phyloP scores from a whole-genome alignment of 768 basidiomycete genomes.

The Sistotremastrum niveocremeum region DNA sequence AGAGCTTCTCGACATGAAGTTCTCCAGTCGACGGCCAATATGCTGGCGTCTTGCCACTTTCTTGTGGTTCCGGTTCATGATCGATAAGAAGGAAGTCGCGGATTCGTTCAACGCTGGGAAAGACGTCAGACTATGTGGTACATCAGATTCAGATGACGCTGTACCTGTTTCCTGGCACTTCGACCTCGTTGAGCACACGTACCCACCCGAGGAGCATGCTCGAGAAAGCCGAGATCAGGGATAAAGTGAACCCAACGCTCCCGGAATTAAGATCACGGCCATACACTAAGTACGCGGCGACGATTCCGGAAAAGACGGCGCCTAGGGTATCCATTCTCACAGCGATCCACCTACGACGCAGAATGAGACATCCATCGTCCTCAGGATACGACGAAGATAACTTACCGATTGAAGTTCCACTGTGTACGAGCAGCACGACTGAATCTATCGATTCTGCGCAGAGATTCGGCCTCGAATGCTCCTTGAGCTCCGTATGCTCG shows the following conservation, averaged over 20 bases:
- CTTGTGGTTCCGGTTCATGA: constrained; percentile 18
- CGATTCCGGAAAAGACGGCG: constrained; percentile 19
- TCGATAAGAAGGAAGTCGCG: constrained; percentile 25
- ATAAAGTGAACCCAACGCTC: constrained; percentile 5
- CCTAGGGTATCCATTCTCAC: constrained; percentile 26
- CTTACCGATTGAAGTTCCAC: constrained; percentile 16
- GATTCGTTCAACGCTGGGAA: constrained; percentile 18
- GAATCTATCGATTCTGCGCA: constrained; percentile 20
- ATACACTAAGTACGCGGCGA: constrained; percentile 20
- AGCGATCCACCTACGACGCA: constrained; percentile 13
- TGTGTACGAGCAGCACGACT: constrained; percentile 7
- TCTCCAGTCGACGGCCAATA: constrained; percentile 28
- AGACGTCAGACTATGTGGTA: constrained; percentile 16
- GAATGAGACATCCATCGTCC: not conserved
- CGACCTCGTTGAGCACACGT: constrained; percentile 9
- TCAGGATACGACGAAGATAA: not conserved
- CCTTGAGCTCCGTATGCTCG: constrained; percentile 24
- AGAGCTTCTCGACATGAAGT: constrained; percentile 23
- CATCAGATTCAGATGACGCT: too few relatives aligned
- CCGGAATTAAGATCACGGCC: constrained; percentile 1
- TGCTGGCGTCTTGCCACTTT: constrained; percentile 22
- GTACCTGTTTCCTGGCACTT: constrained; percentile 8
- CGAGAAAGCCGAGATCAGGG: constrained; percentile 3
- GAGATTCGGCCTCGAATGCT: constrained; percentile 13
- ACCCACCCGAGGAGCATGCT: constrained; percentile 9